Evolutionary conservation across 192 early-diverging fungal genomes (phyloP).

Genomic region (Backusella liffmaniae): DNA sequence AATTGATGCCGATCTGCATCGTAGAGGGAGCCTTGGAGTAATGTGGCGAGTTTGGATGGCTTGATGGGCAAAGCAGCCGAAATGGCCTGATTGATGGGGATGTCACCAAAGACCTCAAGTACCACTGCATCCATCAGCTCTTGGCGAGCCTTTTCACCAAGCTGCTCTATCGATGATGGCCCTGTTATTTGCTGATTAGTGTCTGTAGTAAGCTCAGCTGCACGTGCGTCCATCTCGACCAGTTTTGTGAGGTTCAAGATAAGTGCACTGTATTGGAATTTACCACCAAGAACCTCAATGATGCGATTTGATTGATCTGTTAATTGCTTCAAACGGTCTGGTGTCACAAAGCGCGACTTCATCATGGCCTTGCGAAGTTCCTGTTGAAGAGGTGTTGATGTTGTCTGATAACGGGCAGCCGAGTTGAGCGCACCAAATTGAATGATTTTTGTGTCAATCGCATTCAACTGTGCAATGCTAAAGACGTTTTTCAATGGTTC

Average conservation of each 20-base stretch:
- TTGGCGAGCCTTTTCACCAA: background rate
- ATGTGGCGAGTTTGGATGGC: slow-evolving; percentile 6
- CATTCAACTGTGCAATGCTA: background rate
- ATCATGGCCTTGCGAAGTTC: background rate
- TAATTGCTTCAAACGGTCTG: background rate
- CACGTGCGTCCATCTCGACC: slow-evolving; percentile 5
- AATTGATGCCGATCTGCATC: background rate
- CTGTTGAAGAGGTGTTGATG: background rate
- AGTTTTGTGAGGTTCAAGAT: slow-evolving; percentile 10
- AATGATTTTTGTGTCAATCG: background rate
- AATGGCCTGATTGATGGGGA: slow-evolving; percentile 25
- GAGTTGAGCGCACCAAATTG: slow-evolving; percentile 21
- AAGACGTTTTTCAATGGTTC: slow-evolving; percentile 11
- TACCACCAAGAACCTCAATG: slow-evolving; percentile 3
- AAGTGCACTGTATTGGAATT: background rate
- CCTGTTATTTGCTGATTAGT: background rate
- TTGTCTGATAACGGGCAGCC: slow-evolving; percentile 5
- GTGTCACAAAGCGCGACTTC: slow-evolving; percentile 1
- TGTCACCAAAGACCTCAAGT: slow-evolving; percentile 22
- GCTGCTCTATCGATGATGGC: background rate
- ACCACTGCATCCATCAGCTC: slow-evolving; percentile 18
- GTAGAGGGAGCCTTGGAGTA: background rate
- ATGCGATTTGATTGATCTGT: slow-evolving; percentile 8
- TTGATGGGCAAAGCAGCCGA: slow-evolving; percentile 24
- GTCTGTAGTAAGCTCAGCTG: background rate